Evolutionary conservation across 139 green algal genomes (phyloP).

Genomic region (Chlorella sp.): DNA sequence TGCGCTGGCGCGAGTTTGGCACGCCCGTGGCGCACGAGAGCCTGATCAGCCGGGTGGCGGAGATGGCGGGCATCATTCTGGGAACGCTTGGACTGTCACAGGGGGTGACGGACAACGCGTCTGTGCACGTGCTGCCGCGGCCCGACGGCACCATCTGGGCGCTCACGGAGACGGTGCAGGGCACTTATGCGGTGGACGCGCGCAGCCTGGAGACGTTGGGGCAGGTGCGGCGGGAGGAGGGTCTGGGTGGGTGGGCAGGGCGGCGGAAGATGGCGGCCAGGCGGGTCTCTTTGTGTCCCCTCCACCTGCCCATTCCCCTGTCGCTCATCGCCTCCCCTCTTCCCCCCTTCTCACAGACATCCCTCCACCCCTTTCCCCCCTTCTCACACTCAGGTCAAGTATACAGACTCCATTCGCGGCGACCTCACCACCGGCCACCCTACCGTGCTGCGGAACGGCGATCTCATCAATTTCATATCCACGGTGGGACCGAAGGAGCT

Average conservation of each 20-base stretch:
- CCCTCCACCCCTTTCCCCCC: too few relatives aligned
- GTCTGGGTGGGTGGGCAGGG: too few relatives aligned
- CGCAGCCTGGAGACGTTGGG: constrained; percentile 54
- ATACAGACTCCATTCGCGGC: constrained; percentile 46
- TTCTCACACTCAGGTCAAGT: constrained; percentile 7
- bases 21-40: constrained; percentile 35
- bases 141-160: constrained; percentile 44
- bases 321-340: too few relatives aligned
- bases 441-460: constrained; percentile 49
- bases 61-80: constrained; percentile 19
- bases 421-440: constrained; percentile 77
- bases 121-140: constrained; percentile 60
- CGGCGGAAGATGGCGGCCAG: background rate
- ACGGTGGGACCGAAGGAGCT: constrained; percentile 37
- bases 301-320: background rate
- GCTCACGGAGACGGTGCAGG: constrained; percentile 61
- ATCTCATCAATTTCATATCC: constrained; percentile 70
- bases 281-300: background rate
- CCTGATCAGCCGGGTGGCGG: constrained; percentile 10
- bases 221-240: too few relatives aligned
- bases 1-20: constrained; percentile 67
- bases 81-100: constrained; percentile 25
- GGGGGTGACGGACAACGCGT: constrained; percentile 78
- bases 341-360: too few relatives aligned
- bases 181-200: constrained; percentile 56